Evolutionary conservation across 139 green algal species (phyloP).

Genomic region (Tetradesmus obliquus): DNA sequence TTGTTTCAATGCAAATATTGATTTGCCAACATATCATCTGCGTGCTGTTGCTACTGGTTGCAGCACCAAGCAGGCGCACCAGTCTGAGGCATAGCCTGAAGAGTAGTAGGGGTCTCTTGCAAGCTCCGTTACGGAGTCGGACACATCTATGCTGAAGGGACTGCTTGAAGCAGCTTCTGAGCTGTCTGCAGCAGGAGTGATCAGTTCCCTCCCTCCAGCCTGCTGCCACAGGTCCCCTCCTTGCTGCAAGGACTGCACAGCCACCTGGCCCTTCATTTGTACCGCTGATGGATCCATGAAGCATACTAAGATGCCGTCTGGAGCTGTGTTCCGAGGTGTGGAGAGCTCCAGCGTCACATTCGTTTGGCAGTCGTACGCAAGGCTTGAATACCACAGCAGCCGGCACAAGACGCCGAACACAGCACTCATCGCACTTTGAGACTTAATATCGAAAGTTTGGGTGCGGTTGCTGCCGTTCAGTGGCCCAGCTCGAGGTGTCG

Average conservation of each 20-base stretch:
- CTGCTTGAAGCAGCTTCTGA: background rate
- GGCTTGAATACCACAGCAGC: conserved; percentile 29
- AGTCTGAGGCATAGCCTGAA: background rate
- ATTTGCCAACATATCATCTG: background rate
- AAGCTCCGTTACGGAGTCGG: background rate
- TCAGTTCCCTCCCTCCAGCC: background rate
- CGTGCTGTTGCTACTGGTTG: background rate
- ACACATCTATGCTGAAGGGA: background rate
- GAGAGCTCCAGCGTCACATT: conserved; percentile 14
- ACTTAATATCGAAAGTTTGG: background rate
- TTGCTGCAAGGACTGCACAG: conserved; percentile 18
- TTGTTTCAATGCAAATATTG: no score
- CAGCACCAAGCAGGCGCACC: background rate
- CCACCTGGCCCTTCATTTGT: background rate
- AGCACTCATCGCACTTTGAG: background rate
- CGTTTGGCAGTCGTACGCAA: background rate
- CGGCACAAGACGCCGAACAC: conserved; percentile 37
- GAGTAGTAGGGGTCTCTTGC: conserved; percentile 8
- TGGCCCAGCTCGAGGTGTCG: background rate
- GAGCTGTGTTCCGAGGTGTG: conserved; percentile 19
- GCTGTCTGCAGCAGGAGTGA: background rate
- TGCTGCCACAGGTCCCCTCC: conserved; percentile 11
- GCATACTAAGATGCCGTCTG: conserved; percentile 39
- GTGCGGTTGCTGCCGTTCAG: background rate
- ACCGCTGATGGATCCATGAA: background rate